A percentile compares a stretch with the other conserved stretches of the same genome.
phyloP scores from a whole-genome alignment of 768 basidiomycete genomes.

The Kwoniella botswanensis region DNA sequence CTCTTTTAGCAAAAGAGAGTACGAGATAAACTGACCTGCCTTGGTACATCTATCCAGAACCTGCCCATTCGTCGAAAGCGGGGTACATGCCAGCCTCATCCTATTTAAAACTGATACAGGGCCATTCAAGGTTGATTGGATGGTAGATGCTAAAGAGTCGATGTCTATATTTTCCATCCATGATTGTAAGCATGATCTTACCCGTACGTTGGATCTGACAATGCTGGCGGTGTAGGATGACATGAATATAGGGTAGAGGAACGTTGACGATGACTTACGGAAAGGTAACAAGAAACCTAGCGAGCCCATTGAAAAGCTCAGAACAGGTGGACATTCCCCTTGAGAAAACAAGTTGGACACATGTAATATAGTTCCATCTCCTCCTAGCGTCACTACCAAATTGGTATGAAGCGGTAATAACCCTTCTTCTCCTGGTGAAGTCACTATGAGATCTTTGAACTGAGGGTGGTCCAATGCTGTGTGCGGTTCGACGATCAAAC shows the following conservation, averaged over 20 bases:
- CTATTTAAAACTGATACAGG: conserved; percentile 81
- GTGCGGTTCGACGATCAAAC: conserved; percentile 47
- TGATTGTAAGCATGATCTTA: conserved; percentile 11
- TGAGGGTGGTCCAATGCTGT: conserved; percentile 40
- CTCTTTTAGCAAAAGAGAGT: neutral
- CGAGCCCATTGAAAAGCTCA: conserved; percentile 91
- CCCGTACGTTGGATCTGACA: neutral
- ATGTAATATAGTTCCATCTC: conserved; percentile 93
- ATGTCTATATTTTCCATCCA: conserved; percentile 67
- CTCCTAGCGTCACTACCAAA: conserved; percentile 87
- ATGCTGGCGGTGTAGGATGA: neutral
- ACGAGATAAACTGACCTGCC: conserved; percentile 33
- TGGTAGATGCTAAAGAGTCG: conserved; percentile 78
- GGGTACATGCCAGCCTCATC: conserved; percentile 80
- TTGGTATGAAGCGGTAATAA: conserved; percentile 64
- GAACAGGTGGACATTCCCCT: conserved; percentile 88
- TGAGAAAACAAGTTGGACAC: conserved; percentile 87
- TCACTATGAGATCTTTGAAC: conserved; percentile 30
- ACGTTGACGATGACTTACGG: conserved; percentile 65
- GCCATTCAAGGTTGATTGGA: conserved; percentile 78
- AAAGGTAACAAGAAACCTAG: conserved; percentile 92
- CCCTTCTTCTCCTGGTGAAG: conserved; percentile 31
- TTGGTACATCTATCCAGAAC: conserved; percentile 33
- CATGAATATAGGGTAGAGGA: too few relatives aligned
- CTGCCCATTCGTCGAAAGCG: conserved; percentile 27